Base-by-base conservation (phyloP, 2,329 filamentous ascomycete genomes). In the Cordyceps fumosorosea region DNA sequence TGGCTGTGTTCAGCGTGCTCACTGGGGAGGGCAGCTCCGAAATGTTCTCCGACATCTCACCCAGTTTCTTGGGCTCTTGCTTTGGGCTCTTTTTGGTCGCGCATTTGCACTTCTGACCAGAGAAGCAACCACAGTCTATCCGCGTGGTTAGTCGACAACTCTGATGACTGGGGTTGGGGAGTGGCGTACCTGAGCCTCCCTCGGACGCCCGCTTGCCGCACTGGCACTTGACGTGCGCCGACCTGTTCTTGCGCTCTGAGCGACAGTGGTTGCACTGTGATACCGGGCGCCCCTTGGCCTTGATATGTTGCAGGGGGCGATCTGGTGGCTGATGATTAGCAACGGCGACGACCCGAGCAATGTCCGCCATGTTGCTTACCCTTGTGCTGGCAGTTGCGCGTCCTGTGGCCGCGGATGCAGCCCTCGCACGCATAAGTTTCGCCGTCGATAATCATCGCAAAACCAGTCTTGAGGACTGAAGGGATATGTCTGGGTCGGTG, bases 181-280 rank as follows among this genome's bases (percentile, higher is more conserved):
- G 12, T 44, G 14, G 14, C 34, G 16, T 44, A 44, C 40, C 40
- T 44, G 12, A 18, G 6, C 60, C 60, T 34, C 51, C 59, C 29
- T 61, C 51, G 60, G 54, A 48, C 5, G 47, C 37, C 12, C 55
- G 44, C 76, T 93, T 89, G 73, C 89, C 90, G 75, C 92, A 96
- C n/a, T 58, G 45, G 40, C 60, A 62, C 5, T 62, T 62, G n/a
- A 62, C 60, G 5, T 62, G 60, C 22, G 60, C 60, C 3, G 60
- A 62, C 14, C 54, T n/a, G 16, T 51, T 57, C 48, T 57, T 58
- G 37, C 60, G 60, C 55, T 57, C 54, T 20, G 54, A 52, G 40
- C 60, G 54, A 32, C 60, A 62, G 55, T 62, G 60, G 48, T 62
- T 54, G 40, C 60, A 62, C 24, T 62, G 60, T n/a, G 60, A 62